Evolutionary conservation across 192 early-diverging fungal species (phyloP).

Genomic region (Rhizoclosmatium globosum): DNA sequence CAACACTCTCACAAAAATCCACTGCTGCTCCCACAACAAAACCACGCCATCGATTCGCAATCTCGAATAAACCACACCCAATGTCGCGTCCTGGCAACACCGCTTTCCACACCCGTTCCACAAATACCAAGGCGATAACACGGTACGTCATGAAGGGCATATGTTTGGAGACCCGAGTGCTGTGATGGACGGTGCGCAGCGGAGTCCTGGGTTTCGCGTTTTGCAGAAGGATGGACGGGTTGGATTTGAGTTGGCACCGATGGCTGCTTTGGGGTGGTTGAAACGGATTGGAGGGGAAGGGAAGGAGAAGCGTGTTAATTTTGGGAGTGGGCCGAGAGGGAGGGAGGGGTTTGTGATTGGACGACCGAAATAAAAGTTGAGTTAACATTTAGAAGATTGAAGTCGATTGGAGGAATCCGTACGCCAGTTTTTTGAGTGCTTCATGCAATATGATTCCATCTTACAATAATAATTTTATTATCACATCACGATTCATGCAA

Average conservation of each 20-base stretch:
- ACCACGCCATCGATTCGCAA: neutral
- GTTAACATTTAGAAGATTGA: neutral
- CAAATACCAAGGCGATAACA: constrained; percentile 8
- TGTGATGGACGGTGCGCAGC: neutral
- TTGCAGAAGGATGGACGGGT: constrained; percentile 28
- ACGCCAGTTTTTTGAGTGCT: too few species aligned
- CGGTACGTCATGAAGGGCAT: neutral
- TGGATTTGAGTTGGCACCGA: constrained; percentile 33
- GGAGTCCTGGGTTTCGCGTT: constrained; percentile 31
- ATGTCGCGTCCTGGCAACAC: constrained; percentile 1
- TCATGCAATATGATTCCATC: too few species aligned
- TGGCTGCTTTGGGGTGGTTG: constrained; percentile 37
- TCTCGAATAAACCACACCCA: neutral
- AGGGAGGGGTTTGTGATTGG: neutral
- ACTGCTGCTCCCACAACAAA: neutral
- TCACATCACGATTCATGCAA: neutral
- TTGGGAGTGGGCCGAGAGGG: constrained; percentile 26
- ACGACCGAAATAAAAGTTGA: neutral
- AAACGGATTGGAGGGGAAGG: constrained; percentile 4
- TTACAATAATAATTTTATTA: neutral
- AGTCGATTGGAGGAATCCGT: neutral
- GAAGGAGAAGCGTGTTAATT: constrained; percentile 3
- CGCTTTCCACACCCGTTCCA: constrained; percentile 30
- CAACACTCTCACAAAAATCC: neutral
- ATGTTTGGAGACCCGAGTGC: neutral